Evolutionary conservation across 2,329 filamentous ascomycete genomes (phyloP).

Genomic region (Conoideocrella luteorostrata): DNA sequence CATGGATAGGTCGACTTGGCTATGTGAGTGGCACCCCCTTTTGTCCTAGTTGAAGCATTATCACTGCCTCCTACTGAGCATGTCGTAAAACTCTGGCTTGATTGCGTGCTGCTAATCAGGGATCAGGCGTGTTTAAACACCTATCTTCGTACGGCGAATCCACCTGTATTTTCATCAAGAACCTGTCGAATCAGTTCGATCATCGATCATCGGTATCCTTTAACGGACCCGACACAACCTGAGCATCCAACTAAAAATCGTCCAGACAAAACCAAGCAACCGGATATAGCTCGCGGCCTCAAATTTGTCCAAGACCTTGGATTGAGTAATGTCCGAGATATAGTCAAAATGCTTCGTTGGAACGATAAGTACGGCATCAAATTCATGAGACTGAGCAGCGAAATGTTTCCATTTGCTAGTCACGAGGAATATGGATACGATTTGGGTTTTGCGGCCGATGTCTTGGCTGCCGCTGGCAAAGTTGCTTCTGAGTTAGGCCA

Average conservation of each 20-base stretch:
- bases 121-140: constrained; percentile 79
- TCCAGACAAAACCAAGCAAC: constrained; percentile 65
- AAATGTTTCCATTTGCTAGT: constrained; percentile 96
- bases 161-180: constrained; percentile 82
- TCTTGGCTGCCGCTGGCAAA: constrained; percentile 67
- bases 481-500: constrained; percentile 75
- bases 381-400: constrained; percentile 86
- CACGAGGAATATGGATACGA: constrained; percentile 83
- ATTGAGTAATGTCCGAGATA: constrained; percentile 74
- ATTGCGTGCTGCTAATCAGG: constrained; percentile 12
- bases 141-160: constrained; percentile 74
- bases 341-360: constrained; percentile 82
- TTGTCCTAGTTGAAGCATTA: constrained; percentile 4
- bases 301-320: constrained; percentile 72
- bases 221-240: constrained; percentile 67
- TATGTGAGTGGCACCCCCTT: constrained; percentile 56
- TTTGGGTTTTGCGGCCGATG: constrained; percentile 74
- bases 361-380: constrained; percentile 88
- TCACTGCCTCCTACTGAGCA: no score
- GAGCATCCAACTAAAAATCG: constrained; percentile 81
- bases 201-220: constrained; percentile 77
- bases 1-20: constrained; percentile 83
- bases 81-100: no score
- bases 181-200: constrained; percentile 91
- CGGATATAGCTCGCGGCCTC: constrained; percentile 60